A percentile compares a stretch with the other conserved stretches of the same genome.
phyloP scores from a whole-genome alignment of 192 early-diverging fungal genomes.

The Podila clonocystis region DNA sequence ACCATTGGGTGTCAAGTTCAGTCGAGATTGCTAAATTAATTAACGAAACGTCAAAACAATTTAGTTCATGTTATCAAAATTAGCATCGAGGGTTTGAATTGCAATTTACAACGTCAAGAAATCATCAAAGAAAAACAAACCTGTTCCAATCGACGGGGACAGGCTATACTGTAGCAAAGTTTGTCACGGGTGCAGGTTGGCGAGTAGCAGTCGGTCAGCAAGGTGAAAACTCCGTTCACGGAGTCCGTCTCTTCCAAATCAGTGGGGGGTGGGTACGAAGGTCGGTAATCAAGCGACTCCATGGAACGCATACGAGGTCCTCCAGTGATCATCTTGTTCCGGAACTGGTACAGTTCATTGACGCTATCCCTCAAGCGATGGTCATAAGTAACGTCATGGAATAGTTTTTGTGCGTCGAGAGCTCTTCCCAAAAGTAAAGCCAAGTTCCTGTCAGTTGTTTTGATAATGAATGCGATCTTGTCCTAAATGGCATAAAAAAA shows the following conservation, averaged over 20 bases:
- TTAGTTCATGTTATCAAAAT: background rate
- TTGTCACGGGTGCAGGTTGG: constrained; percentile 85
- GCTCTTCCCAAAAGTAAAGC: constrained; percentile 89
- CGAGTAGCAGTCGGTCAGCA: constrained; percentile 93
- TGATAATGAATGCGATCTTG: constrained; percentile 80
- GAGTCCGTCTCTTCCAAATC: constrained; percentile 52
- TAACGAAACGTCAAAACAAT: background rate
- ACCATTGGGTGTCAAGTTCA: constrained; percentile 51
- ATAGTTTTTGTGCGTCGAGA: constrained; percentile 89
- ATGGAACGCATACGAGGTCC: constrained; percentile 40
- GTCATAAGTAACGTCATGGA: constrained; percentile 91
- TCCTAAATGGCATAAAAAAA: constrained; percentile 58
- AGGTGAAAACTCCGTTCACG: constrained; percentile 89
- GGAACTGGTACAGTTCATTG: constrained; percentile 87
- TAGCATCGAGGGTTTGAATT: background rate
- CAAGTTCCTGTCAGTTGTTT: constrained; percentile 87
- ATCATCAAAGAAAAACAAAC: constrained; percentile 24
- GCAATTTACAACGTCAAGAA: background rate
- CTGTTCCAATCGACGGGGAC: constrained; percentile 84
- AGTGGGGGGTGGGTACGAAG: constrained; percentile 14
- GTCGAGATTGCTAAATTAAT: constrained; percentile 34
- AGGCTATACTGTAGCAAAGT: constrained; percentile 90
- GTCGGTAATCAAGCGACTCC: constrained; percentile 27
- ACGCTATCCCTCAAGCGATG: constrained; percentile 88
- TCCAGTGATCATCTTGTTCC: constrained; percentile 53